Evolutionary conservation across 2,329 filamentous ascomycete species (phyloP).

Genomic region (Diaporthe sp.): DNA sequence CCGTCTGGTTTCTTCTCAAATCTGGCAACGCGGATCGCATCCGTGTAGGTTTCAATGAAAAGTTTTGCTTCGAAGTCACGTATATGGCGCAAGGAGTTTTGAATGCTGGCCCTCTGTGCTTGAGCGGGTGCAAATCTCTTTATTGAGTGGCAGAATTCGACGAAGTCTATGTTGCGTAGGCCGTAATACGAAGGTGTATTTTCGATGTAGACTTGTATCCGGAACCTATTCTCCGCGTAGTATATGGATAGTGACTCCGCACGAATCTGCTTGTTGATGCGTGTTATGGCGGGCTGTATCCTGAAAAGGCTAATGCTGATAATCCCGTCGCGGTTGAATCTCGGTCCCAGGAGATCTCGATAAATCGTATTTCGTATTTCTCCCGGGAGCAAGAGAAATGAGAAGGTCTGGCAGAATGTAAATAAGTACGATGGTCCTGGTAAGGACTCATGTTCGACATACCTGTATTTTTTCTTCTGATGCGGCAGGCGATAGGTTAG

Average conservation of each 20-base stretch:
- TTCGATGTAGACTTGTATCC: too few relatives aligned
- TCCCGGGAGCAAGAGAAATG: background rate
- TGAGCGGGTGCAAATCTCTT: too few relatives aligned
- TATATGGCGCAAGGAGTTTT: too few relatives aligned
- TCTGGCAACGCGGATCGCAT: too few relatives aligned
- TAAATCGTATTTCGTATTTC: background rate
- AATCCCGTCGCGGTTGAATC: too few relatives aligned
- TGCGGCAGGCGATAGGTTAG: background rate
- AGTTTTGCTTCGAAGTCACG: too few relatives aligned
- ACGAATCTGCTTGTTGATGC: conserved; percentile 10
- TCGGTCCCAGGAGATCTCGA: background rate
- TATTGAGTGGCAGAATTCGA: too few relatives aligned
- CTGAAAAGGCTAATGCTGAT: background rate
- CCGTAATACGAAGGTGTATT: too few relatives aligned
- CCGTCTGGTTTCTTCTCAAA: too few relatives aligned
- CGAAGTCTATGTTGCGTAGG: too few relatives aligned
- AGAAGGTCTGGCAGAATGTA: background rate
- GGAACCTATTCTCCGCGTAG: background rate
- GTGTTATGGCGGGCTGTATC: background rate
- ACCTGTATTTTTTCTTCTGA: background rate
- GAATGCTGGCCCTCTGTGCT: too few relatives aligned
- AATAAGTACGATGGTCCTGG: background rate
- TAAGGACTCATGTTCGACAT: background rate
- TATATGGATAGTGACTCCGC: background rate
- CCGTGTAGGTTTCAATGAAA: too few relatives aligned